Percentiles rank a stretch among this genome's conserved stretches.
Conservation (phyloP, 257 asterid genomes). For the Fraxinus americana region DNA sequence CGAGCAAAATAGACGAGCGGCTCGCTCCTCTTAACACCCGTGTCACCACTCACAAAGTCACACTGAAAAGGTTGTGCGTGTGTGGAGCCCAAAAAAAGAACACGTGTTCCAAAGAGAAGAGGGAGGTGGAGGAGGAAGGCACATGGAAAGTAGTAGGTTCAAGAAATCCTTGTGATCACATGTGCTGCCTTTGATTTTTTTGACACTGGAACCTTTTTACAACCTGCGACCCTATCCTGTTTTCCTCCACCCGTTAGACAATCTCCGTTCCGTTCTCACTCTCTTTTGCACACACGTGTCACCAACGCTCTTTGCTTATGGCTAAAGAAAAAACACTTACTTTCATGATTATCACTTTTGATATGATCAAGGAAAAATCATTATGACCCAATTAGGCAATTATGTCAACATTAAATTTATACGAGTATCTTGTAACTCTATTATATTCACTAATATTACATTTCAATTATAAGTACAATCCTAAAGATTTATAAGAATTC, state of each 20-base stretch:
- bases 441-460: too few species aligned
- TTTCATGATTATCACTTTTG: neutral
- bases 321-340: neutral
- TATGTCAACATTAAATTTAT: too few species aligned
- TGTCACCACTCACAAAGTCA: neutral
- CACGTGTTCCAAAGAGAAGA: slow-evolving; percentile 29
- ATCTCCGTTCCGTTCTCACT: neutral
- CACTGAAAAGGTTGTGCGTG: slow-evolving; percentile 26
- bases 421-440: too few species aligned
- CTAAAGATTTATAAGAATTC: too few species aligned
- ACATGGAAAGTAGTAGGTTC: slow-evolving; percentile 54
- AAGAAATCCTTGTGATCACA: slow-evolving; percentile 68
- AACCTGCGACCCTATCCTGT: slow-evolving; percentile 48
- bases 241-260: slow-evolving; percentile 6
- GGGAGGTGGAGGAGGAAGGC: slow-evolving; percentile 30
- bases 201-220: slow-evolving; percentile 32
- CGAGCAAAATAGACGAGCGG: too few species aligned
- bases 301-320: neutral
- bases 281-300: neutral
- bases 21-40: too few species aligned
- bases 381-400: neutral
- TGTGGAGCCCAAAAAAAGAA: slow-evolving; percentile 27
- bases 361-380: neutral
- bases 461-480: too few species aligned
- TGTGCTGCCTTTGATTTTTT: slow-evolving; percentile 42